Evolutionary conservation across 257 asterid genomes (phyloP).

Genomic region (Ajuga chamaepitys): DNA sequence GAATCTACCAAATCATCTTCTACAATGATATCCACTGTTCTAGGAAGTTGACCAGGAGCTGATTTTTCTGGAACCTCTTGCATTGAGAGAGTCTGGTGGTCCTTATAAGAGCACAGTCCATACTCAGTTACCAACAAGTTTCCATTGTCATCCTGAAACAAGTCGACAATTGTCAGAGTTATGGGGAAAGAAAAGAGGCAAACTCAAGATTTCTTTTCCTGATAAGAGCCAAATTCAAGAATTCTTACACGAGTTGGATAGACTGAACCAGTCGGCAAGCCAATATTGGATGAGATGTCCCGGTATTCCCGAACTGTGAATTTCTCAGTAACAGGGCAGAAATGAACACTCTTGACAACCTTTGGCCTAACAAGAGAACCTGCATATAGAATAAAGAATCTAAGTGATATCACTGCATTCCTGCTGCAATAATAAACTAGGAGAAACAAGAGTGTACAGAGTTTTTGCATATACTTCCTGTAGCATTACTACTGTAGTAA

Average conservation of each 20-base stretch:
- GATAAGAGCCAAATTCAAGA: not conserved
- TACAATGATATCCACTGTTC: conserved; percentile 79
- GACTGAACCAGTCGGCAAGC: conserved; percentile 94
- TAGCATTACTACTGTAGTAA: not conserved
- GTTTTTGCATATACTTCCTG: not conserved
- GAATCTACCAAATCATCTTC: conserved; percentile 97
- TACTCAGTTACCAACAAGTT: conserved; percentile 86
- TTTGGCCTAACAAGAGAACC: conserved; percentile 99
- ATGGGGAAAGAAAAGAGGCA: not conserved
- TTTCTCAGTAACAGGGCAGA: conserved; percentile 69
- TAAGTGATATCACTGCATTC: conserved; percentile 9
- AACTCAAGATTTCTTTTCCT: conserved; percentile 21
- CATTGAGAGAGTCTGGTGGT: conserved; percentile 91
- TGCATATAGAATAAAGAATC: conserved; percentile 14
- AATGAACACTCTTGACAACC: conserved; percentile 96
- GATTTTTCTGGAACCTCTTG: conserved; percentile 97
- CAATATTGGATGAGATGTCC: conserved; percentile 86
- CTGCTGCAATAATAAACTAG: not conserved
- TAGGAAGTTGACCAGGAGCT: conserved; percentile 97
- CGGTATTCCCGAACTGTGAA: conserved; percentile 80
- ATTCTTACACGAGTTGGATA: conserved; percentile 83
- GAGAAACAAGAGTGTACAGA: not conserved
- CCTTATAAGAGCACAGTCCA: conserved; percentile 81
- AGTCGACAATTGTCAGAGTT: not conserved
- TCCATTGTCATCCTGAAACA: conserved; percentile 76